These are phyloP conservation scores for Drechslerella dactyloides DNA, from an alignment of 2,329 filamentous ascomycete genomes.

Conservation along the genomic window DNA sequence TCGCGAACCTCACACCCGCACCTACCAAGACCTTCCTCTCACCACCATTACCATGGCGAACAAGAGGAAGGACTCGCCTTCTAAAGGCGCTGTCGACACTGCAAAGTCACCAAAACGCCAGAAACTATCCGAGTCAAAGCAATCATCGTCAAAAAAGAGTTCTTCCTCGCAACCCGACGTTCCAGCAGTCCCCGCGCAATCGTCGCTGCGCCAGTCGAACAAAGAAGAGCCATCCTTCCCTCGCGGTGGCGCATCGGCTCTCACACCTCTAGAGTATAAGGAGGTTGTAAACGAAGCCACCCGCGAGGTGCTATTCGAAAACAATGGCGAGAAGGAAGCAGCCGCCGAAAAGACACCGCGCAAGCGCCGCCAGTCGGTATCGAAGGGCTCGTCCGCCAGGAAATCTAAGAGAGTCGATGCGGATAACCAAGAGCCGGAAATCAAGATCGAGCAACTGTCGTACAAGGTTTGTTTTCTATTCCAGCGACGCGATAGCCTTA, in stretches of 20 bases:
- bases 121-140: conserved; percentile 30
- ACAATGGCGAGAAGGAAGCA: conserved; percentile 65
- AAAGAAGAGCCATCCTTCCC: conserved; percentile 92
- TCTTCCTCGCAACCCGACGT: conserved; percentile 16
- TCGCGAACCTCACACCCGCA: conserved; percentile 14
- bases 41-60: conserved; percentile 23
- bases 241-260: conserved; percentile 84
- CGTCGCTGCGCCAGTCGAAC: conserved; percentile 58
- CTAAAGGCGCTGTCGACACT: conserved; percentile 37
- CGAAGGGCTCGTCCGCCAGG: conserved; percentile 64
- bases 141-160: conserved; percentile 17
- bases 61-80: conserved; percentile 46
- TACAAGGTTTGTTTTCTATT: conserved; percentile 71
- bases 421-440: conserved; percentile 61
- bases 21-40: background rate
- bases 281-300: conserved; percentile 94
- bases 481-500: background rate
- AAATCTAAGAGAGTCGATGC: conserved; percentile 65
- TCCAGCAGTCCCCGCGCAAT: conserved; percentile 24
- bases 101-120: conserved; percentile 45
- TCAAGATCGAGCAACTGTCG: conserved; percentile 84
- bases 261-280: conserved; percentile 94
- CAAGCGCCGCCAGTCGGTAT: conserved; percentile 50
- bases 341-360: conserved; percentile 57
- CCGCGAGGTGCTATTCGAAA: conserved; percentile 88